These are phyloP conservation scores for Phytophthora sojae DNA, from an alignment of 352 stramenopile species.

Conservation along the genomic window DNA sequence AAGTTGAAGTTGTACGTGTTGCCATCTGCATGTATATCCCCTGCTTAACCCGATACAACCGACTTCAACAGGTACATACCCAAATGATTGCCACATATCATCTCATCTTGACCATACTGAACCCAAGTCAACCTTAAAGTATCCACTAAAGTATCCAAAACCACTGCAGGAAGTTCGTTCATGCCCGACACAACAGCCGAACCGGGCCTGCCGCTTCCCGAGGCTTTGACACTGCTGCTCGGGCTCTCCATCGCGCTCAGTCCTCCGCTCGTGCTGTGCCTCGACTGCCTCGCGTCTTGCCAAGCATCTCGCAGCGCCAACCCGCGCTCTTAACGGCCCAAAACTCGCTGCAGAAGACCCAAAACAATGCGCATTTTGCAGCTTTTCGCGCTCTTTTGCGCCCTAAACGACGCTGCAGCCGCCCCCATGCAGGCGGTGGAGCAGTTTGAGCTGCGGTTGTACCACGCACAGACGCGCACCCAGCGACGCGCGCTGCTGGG, in stretches of 20 bases:
- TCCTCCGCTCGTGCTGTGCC: constrained; percentile 27
- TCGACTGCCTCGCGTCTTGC: constrained; percentile 32
- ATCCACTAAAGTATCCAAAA: constrained; percentile 33
- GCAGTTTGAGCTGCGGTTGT: constrained; percentile 38
- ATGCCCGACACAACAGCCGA: constrained; percentile 22
- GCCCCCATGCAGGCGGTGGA: constrained; percentile 16
- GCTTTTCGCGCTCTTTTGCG: constrained; percentile 15
- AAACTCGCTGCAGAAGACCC: constrained; percentile 3
- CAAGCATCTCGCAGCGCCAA: constrained; percentile 1
- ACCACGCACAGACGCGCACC: constrained; percentile 32
- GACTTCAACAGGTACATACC: not conserved
- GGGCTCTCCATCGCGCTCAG: constrained; percentile 39
- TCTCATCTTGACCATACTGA: constrained; percentile 7
- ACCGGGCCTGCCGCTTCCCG: constrained; percentile 17
- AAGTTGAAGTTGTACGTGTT: constrained; percentile 17
- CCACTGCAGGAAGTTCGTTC: not conserved
- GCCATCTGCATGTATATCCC: constrained; percentile 7
- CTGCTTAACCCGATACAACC: constrained; percentile 4
- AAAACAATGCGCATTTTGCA: constrained; percentile 26
- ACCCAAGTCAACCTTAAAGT: constrained; percentile 9
- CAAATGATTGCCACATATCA: constrained; percentile 20
- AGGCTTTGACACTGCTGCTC: constrained; percentile 30
- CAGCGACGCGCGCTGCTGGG: constrained; percentile 42
- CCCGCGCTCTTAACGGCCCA: constrained; percentile 9
- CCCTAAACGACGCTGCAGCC: constrained; percentile 7